Base-by-base conservation (phyloP, 495 filamentous ascomycete genomes). In the Neurospora tetraspora region DNA sequence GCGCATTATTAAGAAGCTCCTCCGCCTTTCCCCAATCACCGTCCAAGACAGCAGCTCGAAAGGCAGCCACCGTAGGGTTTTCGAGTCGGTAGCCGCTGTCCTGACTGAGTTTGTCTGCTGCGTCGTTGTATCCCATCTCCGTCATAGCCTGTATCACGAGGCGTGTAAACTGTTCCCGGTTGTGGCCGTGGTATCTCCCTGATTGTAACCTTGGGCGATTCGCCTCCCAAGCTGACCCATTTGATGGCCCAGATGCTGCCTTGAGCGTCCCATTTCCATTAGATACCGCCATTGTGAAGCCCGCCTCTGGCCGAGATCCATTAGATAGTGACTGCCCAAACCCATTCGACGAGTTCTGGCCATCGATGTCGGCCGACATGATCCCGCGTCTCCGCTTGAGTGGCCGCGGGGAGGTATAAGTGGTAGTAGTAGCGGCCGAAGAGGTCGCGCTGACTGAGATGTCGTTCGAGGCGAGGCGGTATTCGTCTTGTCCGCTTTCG, bases 61-160 rank as follows among this genome's bases (percentile, higher is more conserved):
- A 98, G 11, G 91, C 88, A 36, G 94, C 91, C 53, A 98, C 96
- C 6, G 90, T 89, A 16, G 91, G 87, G 70, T 88, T 95, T 81
- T 99, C 96, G 72, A 99, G 85, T 78, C 94, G 89, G 81, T 88
- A 97, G 7, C 95, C 95, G 77, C 94, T 98, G 81, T 95, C 93
- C 71, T 89, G 84, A 77, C 86, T 89, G 72, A 99, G 84, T 73
- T 83, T 86, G 23, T 87, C 85, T 39, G 96, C 96, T 34, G 95
- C 91, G 7, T 81, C 84, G 71, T 89, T 83, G 80, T 98, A 98
- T 3, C 95, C 96, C 80, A 98, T 81, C 80, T 98, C 96, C 31
- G 87, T 85, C 69, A 99, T 82, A 40, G 93, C 92, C 81, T 99
- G 96, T 76, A 98, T 96, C 74, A 98, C 81, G 70, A 99, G 92